Percentiles rank a stretch among this genome's conserved stretches.
Evolutionary conservation across 75 land plant species (phyloP).

Genomic region (Pinus taeda): DNA sequence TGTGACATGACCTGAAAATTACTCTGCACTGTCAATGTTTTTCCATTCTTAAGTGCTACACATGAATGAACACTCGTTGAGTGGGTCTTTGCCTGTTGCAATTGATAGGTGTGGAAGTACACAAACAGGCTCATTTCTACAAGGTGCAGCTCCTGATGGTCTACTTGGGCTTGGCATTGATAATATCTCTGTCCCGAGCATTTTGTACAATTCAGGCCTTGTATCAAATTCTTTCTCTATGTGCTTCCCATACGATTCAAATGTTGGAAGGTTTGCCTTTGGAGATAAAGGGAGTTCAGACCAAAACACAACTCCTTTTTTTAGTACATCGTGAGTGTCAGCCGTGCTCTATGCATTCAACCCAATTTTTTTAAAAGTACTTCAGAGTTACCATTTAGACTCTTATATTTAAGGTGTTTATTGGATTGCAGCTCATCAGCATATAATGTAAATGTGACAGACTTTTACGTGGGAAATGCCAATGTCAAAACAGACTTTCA

Average conservation of each 20-base stretch:
- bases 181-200: conserved; percentile 66
- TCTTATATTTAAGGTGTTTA: neutral
- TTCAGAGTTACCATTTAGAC: neutral
- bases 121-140: conserved; percentile 80
- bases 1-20: neutral
- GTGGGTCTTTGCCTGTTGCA: neutral
- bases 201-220: conserved; percentile 53
- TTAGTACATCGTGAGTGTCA: conserved; percentile 65
- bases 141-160: conserved; percentile 83
- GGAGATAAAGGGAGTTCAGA: too few relatives aligned
- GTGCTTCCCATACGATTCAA: too few relatives aligned
- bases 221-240: too few relatives aligned
- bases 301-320: too few relatives aligned
- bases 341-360: neutral
- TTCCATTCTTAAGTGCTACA: neutral
- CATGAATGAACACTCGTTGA: neutral
- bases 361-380: neutral
- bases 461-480: neutral
- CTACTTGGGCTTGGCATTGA: conserved; percentile 82
- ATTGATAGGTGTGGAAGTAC: conserved; percentile 72
- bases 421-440: neutral
- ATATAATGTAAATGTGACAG: neutral
- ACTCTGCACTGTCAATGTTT: neutral
- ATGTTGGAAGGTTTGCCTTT: too few relatives aligned
- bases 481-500: conserved; percentile 9